Percentiles rank a stretch among this genome's conserved stretches.
Evolutionary conservation across 495 filamentous ascomycete species (phyloP).

Genomic region (Cladorrhinum samala): DNA sequence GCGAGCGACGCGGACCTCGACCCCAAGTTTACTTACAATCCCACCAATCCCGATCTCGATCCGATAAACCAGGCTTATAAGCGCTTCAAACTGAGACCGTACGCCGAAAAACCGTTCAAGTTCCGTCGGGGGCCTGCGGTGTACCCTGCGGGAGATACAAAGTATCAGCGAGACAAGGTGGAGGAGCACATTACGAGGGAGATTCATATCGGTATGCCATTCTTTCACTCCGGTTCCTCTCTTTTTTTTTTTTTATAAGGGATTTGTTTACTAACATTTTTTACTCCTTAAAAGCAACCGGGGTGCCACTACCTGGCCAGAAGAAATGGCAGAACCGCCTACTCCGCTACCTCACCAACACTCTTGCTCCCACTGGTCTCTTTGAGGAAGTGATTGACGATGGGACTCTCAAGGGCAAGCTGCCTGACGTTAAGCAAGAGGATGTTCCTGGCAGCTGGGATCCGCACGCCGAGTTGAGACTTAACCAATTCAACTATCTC

Average conservation of each 20-base stretch:
- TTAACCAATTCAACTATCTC: background rate
- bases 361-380: background rate
- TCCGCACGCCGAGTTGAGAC: background rate
- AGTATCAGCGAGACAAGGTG: background rate
- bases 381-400: background rate
- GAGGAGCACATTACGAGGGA: background rate
- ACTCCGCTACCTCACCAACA: background rate
- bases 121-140: constrained; percentile 13
- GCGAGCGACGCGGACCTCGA: constrained; percentile 9
- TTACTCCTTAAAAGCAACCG: background rate
- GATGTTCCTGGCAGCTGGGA: background rate
- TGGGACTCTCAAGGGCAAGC: background rate
- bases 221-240: background rate
- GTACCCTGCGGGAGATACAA: background rate
- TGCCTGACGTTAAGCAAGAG: background rate
- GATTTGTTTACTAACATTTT: background rate
- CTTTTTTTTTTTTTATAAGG: too few species aligned
- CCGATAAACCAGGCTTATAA: constrained; percentile 10
- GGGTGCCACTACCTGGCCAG: background rate
- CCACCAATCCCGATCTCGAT: constrained; percentile 3
- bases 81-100: constrained; percentile 16
- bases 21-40: constrained; percentile 12
- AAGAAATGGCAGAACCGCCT: background rate
- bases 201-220: background rate
- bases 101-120: constrained; percentile 12